Evolutionary conservation across 495 filamentous ascomycete genomes (phyloP), one percentile per base, ranked within the genome.

Genomic region (Chaetomidium leptoderma): DNA sequence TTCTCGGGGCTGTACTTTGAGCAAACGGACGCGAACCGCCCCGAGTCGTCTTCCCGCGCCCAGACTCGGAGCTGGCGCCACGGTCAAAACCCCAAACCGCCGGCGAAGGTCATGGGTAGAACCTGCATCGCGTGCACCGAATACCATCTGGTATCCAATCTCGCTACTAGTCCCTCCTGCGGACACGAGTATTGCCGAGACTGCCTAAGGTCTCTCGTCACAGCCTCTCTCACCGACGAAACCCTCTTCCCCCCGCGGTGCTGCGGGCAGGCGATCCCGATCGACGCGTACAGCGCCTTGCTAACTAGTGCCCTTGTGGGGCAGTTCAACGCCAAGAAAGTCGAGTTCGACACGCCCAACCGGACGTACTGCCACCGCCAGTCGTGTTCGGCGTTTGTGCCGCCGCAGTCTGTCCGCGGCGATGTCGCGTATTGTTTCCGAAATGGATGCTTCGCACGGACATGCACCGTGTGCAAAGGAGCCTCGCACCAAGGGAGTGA

Each of bases 231-330:
- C 21, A 66, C 59, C 0, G 80, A 83, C 61, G 77, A 83, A 53
- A 65, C 76, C 0, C 49, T 77, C 0, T 82, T 79, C 51, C 82
- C 82, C 1, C 80, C 81, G 7, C 70, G 75, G 19, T 84, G 82
- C 62, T 83, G 79, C 51, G 55, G 63, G 36, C 52, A 76, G 32
- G 23, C 57, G 0, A 76, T 85, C 19, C 57, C 72, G 6, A 49
- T 78, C 40, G 63, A 66, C 6, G 32, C 33, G 1, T 72, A 59
- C 35, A 61, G 67, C 1, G 21, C 58, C 7, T 66, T 74, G 48
- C 64, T 84, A 4, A 46, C 58, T 0, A 5, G 44, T 0, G 62
- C 69, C 0, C 42, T 79, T 0, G 32, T 70, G 0, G 39, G 66
- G 0, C 30, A 60, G 10, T 81, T 76, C 53, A 53, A 60, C 9